These are phyloP conservation scores for Boletus huronensis DNA, from an alignment of 768 basidiomycete species.

Conservation along the genomic window DNA sequence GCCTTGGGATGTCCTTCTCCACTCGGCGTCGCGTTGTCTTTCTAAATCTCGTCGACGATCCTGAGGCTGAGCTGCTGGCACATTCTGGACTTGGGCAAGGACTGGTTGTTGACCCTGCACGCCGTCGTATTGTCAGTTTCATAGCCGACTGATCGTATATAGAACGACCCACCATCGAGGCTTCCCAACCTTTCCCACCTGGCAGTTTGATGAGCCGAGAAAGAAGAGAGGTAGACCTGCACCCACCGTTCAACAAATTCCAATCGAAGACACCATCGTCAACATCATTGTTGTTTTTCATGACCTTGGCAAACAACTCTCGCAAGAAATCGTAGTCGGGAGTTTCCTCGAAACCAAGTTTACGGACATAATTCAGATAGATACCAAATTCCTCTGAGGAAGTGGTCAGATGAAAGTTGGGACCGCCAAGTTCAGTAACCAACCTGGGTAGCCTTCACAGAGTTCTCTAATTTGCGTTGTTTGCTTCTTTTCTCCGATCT, in stretches of 20 bases:
- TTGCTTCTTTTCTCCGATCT: slow-evolving; percentile 99
- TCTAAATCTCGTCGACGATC: slow-evolving; percentile 60
- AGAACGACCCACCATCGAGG: slow-evolving; percentile 56
- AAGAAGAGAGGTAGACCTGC: neutral
- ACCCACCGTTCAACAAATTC: slow-evolving; percentile 83
- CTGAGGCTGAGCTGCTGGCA: slow-evolving; percentile 42
- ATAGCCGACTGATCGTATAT: neutral
- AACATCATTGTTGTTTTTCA: slow-evolving; percentile 85
- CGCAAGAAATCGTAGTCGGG: slow-evolving; percentile 98
- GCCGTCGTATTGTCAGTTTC: slow-evolving; percentile 7
- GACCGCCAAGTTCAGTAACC: slow-evolving; percentile 20
- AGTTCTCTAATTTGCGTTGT: slow-evolving; percentile 96
- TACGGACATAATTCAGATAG: slow-evolving; percentile 98
- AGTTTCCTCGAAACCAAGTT: slow-evolving; percentile 97
- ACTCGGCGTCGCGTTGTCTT: slow-evolving; percentile 53
- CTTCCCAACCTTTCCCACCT: slow-evolving; percentile 96
- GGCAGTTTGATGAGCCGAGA: slow-evolving; percentile 9
- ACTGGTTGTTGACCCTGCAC: slow-evolving; percentile 61
- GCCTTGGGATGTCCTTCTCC: slow-evolving; percentile 59
- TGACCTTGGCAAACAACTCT: slow-evolving; percentile 89
- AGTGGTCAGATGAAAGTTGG: slow-evolving; percentile 4
- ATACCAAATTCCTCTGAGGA: slow-evolving; percentile 92
- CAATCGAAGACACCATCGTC: slow-evolving; percentile 97
- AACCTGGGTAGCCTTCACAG: slow-evolving; percentile 92
- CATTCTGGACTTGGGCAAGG: slow-evolving; percentile 60